Percentiles rank a stretch among this genome's conserved stretches.
Evolutionary conservation across 768 basidiomycete species (phyloP).

Genomic region (Termitomyces sp.): DNA sequence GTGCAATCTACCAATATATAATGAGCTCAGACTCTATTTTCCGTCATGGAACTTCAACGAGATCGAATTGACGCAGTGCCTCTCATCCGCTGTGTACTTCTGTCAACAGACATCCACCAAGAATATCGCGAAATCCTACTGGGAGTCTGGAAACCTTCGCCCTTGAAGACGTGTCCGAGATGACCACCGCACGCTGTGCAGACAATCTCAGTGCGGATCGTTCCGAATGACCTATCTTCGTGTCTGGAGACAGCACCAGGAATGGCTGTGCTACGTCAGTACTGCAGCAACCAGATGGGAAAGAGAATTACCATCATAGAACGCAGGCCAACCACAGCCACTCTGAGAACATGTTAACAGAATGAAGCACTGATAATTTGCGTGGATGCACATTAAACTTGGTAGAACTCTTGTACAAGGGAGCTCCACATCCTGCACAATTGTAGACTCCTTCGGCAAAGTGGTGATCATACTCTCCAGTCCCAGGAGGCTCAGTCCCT

Average conservation of each 20-base stretch:
- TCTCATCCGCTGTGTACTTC: conserved; percentile 64
- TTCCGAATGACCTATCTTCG: conserved; percentile 65
- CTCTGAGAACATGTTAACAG: conserved; percentile 37
- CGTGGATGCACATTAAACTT: conserved; percentile 66
- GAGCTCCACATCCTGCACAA: conserved; percentile 78
- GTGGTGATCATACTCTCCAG: conserved; percentile 78
- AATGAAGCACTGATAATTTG: not conserved
- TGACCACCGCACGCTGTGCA: conserved; percentile 92
- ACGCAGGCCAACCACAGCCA: conserved; percentile 97
- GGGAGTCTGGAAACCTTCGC: conserved; percentile 79
- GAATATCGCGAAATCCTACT: conserved; percentile 43
- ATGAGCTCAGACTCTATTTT: not conserved
- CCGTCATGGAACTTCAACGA: conserved; percentile 63
- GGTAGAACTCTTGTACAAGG: conserved; percentile 84
- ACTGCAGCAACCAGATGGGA: not conserved
- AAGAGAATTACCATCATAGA: conserved; percentile 72
- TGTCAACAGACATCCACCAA: not conserved
- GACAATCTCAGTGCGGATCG: conserved; percentile 79
- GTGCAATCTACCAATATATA: not conserved
- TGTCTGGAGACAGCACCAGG: conserved; percentile 85
- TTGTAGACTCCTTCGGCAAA: conserved; percentile 63
- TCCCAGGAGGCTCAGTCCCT: conserved; percentile 78
- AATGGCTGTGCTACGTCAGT: conserved; percentile 51
- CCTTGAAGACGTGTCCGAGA: conserved; percentile 94
- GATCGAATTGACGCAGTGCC: conserved; percentile 89